A percentile compares a stretch with the other conserved stretches of the same genome.
phyloP scores from a whole-genome alignment of 2,329 filamentous ascomycete genomes.

The Cladophialophora chaetospira region DNA sequence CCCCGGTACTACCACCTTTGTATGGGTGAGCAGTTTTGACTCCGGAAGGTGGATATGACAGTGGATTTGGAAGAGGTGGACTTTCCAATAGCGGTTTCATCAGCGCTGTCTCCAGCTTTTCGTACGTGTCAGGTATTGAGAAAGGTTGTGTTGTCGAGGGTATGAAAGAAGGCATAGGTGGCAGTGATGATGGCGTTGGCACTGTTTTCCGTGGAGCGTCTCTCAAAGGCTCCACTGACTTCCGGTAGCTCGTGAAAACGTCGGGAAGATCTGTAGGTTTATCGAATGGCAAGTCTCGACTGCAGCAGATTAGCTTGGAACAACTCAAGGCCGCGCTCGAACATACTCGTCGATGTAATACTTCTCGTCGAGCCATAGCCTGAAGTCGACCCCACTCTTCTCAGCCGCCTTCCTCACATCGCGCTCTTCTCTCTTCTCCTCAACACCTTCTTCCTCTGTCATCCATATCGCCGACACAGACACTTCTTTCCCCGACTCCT shows the following conservation, averaged over 20 bases:
- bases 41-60: slow-evolving; percentile 50
- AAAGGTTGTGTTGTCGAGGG: slow-evolving; percentile 66
- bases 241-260: slow-evolving; percentile 74
- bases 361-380: slow-evolving; percentile 72
- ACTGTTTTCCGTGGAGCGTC: slow-evolving; percentile 62
- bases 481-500: slow-evolving; percentile 40
- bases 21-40: slow-evolving; percentile 66
- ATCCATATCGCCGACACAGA: slow-evolving; percentile 71
- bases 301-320: slow-evolving; percentile 39
- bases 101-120: slow-evolving; percentile 58
- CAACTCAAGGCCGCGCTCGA: neutral
- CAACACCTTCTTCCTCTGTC: slow-evolving; percentile 68
- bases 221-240: slow-evolving; percentile 70
- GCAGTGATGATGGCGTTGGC: slow-evolving; percentile 59
- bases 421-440: slow-evolving; percentile 68
- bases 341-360: slow-evolving; percentile 78
- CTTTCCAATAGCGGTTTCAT: slow-evolving; percentile 58
- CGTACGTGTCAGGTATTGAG: slow-evolving; percentile 58
- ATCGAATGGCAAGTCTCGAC: slow-evolving; percentile 65
- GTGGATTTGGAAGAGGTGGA: slow-evolving; percentile 54
- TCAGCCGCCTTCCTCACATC: slow-evolving; percentile 57
- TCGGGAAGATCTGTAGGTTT: slow-evolving; percentile 66
- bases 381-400: slow-evolving; percentile 59
- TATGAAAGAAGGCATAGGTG: slow-evolving; percentile 58
- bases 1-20: slow-evolving; percentile 66